Base-by-base conservation (phyloP, 345 rosid genomes). In the Hypericum androsaemum region DNA sequence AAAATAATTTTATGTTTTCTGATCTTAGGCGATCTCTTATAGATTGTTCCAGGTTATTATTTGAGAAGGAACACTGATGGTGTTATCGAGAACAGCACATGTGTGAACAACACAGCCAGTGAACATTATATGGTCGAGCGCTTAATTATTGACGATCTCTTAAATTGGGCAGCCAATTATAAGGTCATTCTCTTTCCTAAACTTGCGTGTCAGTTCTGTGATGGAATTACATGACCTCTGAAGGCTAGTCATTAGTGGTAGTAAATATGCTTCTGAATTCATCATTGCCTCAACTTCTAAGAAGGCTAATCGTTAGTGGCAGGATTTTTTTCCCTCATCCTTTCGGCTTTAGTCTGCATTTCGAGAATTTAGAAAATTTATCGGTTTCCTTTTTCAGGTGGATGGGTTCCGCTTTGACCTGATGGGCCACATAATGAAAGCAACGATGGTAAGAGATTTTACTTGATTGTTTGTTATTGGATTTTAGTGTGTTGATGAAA, bases 11-110 rank as follows among this genome's bases (percentile, higher is more conserved):
- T n/a, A 17, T 46, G 22, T 40, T 6, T 60, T 59, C 6, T 57
- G 69, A 52, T 36, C 40, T 40, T 55, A 46, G n/a, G 43, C 45
- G 48, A 56, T 71, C 43, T 63, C 15, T 52, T 22, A 46, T 60
- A 90, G 96, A 81, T 87, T 76, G 98, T 90, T 72, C 98, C 98
- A 58, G 98, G 98, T 62, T 90, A 90, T 76, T 82, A 90, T 78
- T 68, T 90, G 81, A 79, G 98, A 69, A 77, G 87, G 79, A 80
- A 82, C 69, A 68, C 54, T 17, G 89, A 84, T 69, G 98, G 98
- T 56, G 66, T 74, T 60, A 72, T 87, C 48, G 96, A 90, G 77
- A 50, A 90, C 60, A 90, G 96, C 68, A 75, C 98, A 53, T 90
- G 98, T 39, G 63, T 82, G 63, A 90, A 90, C 59, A 86, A 90